phyloP scores from a whole-genome alignment of 1,284 basidiomycete genomes.

The Tilletiaria anomala region DNA sequence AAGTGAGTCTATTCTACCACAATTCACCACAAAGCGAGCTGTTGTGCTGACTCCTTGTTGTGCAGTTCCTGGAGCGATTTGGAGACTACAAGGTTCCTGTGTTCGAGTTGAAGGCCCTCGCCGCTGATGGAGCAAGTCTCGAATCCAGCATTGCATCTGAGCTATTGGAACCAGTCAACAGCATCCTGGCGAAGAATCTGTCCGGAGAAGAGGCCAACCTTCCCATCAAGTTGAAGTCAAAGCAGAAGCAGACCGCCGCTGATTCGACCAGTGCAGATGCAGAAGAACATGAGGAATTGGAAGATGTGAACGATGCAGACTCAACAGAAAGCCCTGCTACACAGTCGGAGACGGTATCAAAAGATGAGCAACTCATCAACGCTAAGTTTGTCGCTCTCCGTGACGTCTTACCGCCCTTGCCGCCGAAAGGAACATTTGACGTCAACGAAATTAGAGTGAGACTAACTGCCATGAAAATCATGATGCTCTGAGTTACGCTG shows the following conservation, averaged over 20 bases:
- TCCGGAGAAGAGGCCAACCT: too few relatives aligned
- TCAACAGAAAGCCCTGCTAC: conserved; percentile 3
- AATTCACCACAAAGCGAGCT: too few relatives aligned
- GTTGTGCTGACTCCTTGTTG: background rate
- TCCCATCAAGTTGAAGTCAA: background rate
- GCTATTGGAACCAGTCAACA: too few relatives aligned
- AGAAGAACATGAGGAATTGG: conserved; percentile 4
- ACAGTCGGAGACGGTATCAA: conserved; percentile 8
- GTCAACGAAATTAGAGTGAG: conserved; percentile 55
- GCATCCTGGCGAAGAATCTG: too few relatives aligned
- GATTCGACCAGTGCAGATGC: background rate
- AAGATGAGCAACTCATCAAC: conserved; percentile 7
- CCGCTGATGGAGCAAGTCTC: too few relatives aligned
- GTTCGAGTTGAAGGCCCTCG: too few relatives aligned
- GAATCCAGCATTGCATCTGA: too few relatives aligned
- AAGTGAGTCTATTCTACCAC: conserved; percentile 25
- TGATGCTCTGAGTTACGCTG: background rate
- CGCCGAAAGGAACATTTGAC: conserved; percentile 73
- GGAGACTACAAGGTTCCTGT: conserved; percentile 22
- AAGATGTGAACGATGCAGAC: conserved; percentile 4
- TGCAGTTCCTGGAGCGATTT: conserved; percentile 26
- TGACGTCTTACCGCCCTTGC: conserved; percentile 67
- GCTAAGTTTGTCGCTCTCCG: conserved; percentile 56
- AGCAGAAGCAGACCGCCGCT: background rate
- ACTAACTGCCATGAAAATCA: background rate